Evolutionary conservation across 2,329 filamentous ascomycete species (phyloP).

Genomic region (Aspergillus sp.): DNA sequence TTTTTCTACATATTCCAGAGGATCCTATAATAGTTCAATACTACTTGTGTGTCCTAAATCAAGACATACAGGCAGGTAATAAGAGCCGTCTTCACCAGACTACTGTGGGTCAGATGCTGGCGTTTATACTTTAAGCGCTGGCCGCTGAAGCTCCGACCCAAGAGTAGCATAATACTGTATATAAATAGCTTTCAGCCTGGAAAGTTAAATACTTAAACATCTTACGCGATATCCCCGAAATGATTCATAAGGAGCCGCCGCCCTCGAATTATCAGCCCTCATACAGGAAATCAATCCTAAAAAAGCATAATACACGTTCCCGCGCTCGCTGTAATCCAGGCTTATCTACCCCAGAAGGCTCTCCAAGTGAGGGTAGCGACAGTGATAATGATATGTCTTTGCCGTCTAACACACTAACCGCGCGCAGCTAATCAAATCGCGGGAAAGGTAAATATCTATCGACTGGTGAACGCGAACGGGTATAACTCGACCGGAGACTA

Average conservation of each 20-base stretch:
- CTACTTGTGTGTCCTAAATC: too few species aligned
- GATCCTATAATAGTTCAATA: too few species aligned
- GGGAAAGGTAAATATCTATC: conserved; percentile 24
- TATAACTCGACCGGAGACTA: conserved; percentile 11
- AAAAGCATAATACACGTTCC: too few species aligned
- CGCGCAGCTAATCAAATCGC: conserved; percentile 20
- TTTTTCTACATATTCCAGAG: too few species aligned
- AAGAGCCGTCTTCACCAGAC: conserved; percentile 27
- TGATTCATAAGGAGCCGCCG: conserved; percentile 18
- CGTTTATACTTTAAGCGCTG: conserved; percentile 33
- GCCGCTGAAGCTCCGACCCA: conserved; percentile 17
- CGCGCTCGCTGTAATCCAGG: too few species aligned
- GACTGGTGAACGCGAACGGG: conserved; percentile 17
- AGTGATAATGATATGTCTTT: conserved; percentile 17
- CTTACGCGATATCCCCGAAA: conserved; percentile 24
- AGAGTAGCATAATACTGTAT: conserved; percentile 24
- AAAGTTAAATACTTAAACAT: conserved; percentile 24
- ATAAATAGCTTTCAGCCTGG: conserved; percentile 22
- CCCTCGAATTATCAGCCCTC: conserved; percentile 26
- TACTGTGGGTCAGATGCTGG: conserved; percentile 31
- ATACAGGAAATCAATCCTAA: not conserved
- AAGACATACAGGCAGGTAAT: too few species aligned
- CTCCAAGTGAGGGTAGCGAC: conserved; percentile 17
- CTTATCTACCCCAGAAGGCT: conserved; percentile 1
- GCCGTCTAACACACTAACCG: conserved; percentile 15